phyloP scores from a whole-genome alignment of 2,329 filamentous ascomycete genomes.

The Colletotrichum paranaense region DNA sequence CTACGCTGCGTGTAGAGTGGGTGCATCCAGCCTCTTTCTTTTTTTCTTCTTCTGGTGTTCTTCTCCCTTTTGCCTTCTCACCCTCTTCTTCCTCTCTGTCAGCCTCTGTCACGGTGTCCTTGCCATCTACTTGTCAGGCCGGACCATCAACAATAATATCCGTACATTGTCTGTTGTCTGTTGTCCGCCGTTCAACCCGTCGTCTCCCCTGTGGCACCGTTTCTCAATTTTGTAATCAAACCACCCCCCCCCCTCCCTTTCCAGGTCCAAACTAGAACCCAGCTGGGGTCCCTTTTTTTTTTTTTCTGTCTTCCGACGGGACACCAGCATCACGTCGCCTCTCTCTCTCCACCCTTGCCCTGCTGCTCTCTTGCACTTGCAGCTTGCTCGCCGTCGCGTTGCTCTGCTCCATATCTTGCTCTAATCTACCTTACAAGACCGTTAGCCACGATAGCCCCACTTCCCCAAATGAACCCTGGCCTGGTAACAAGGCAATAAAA shows the following conservation, averaged over 20 bases:
- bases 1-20: not conserved
- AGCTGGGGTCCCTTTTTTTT: constrained; percentile 2
- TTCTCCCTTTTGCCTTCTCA: not conserved
- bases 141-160: not conserved
- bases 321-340: not conserved
- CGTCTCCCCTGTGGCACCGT: not conserved
- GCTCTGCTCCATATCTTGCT: constrained; percentile 1
- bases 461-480: constrained; percentile 37
- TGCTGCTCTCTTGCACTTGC: not conserved
- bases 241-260: not conserved
- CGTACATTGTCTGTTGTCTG: not conserved
- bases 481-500: constrained; percentile 32
- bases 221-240: not conserved
- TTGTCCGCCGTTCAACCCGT: not conserved
- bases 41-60: not conserved
- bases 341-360: not conserved
- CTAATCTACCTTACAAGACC: constrained; percentile 6
- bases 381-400: not conserved
- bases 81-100: not conserved
- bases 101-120: not conserved
- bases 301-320: not conserved
- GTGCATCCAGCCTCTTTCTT: not conserved
- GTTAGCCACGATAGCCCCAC: constrained; percentile 31
- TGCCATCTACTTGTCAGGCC: not conserved
- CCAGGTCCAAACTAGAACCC: not conserved